phyloP scores from a whole-genome alignment of 768 basidiomycete species.

The Suillus variegatus region DNA sequence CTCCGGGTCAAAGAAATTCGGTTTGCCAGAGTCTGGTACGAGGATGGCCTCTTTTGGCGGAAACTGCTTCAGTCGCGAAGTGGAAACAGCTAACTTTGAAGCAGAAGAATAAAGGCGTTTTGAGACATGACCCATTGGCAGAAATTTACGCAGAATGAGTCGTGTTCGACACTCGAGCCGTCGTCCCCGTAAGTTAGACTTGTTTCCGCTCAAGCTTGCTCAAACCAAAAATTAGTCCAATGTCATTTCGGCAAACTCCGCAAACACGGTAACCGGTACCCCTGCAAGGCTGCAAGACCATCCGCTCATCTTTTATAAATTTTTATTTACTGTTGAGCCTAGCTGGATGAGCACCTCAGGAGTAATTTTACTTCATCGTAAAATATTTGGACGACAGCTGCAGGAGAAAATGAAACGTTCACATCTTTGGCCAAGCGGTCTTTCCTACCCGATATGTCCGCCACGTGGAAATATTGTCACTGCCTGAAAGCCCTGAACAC shows the following conservation, averaged over 20 bases:
- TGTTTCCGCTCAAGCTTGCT: slow-evolving; percentile 6
- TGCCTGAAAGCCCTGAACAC: slow-evolving; percentile 1
- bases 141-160: slow-evolving; percentile 4
- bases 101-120: slow-evolving; percentile 53
- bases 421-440: not conserved
- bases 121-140: slow-evolving; percentile 59
- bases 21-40: slow-evolving; percentile 32
- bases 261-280: slow-evolving; percentile 22
- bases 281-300: not conserved
- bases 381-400: not conserved
- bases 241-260: slow-evolving; percentile 34
- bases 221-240: slow-evolving; percentile 28
- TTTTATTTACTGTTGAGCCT: not conserved
- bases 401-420: not conserved
- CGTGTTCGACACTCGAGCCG: slow-evolving; percentile 11
- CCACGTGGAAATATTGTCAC: slow-evolving; percentile 13
- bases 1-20: slow-evolving; percentile 59
- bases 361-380: not conserved
- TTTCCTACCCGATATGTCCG: not conserved
- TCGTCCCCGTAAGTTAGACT: slow-evolving; percentile 13
- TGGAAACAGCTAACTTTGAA: slow-evolving; percentile 55
- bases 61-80: slow-evolving; percentile 54
- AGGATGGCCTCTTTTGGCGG: slow-evolving; percentile 60
- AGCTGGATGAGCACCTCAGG: not conserved
- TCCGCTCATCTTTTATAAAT: not conserved